Conservation (phyloP, 257 asterid species). For the Rehmannia glutinosa region DNA sequence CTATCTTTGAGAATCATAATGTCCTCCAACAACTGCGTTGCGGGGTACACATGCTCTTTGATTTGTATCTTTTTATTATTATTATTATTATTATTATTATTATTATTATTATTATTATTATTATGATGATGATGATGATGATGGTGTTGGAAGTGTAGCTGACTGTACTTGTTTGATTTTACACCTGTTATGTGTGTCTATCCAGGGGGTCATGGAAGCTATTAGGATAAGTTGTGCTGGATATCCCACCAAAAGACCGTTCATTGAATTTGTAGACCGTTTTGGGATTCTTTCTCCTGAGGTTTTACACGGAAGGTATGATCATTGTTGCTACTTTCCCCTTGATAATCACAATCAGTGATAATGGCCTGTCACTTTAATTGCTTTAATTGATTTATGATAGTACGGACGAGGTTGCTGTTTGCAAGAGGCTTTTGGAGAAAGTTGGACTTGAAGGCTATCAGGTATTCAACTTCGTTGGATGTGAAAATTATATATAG, state of each 20-base stretch:
- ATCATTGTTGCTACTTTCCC: neutral
- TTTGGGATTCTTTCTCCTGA: constrained; percentile 80
- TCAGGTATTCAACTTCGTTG: too few relatives aligned
- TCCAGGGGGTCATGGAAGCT: constrained; percentile 93
- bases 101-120: neutral
- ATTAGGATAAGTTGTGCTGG: constrained; percentile 92
- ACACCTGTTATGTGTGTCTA: neutral
- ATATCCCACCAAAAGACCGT: constrained; percentile 77
- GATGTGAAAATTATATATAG: too few relatives aligned
- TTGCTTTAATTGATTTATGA: constrained; percentile 18
- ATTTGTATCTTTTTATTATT: neutral
- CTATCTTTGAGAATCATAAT: constrained; percentile 81
- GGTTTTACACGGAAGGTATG: constrained; percentile 68
- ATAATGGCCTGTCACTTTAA: neutral
- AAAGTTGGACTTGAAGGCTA: constrained; percentile 81
- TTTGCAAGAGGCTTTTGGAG: constrained; percentile 78
- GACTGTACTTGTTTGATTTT: neutral
- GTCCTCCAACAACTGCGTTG: constrained; percentile 89
- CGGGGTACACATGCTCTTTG: constrained; percentile 42
- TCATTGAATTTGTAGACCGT: constrained; percentile 70
- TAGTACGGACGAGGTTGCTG: constrained; percentile 76
- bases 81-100: neutral
- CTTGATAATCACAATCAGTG: neutral
- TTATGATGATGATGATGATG: neutral
- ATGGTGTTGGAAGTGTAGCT: constrained; percentile 5